phyloP scores from a whole-genome alignment of 2,329 filamentous ascomycete genomes.

The Trichoderma arundinaceum region DNA sequence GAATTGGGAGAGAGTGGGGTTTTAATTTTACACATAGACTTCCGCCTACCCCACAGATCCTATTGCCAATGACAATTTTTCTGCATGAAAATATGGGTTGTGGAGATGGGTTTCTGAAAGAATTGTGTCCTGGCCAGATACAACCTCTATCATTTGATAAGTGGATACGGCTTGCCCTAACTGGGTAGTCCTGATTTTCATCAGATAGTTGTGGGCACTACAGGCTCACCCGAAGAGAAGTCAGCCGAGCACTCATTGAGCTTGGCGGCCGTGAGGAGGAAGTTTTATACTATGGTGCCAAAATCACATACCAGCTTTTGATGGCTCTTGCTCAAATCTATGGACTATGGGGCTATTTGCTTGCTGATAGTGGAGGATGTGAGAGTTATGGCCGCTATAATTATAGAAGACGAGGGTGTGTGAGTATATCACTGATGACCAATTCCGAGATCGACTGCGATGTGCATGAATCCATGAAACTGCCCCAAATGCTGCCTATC shows the following conservation, averaged over 20 bases:
- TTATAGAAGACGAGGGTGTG: neutral
- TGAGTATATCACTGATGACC: no score
- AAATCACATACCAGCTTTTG: neutral
- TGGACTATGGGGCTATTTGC: neutral
- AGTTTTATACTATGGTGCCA: neutral
- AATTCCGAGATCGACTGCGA: no score
- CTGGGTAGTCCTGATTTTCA: no score
- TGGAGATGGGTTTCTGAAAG: no score
- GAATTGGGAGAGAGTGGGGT: slow-evolving; percentile 19
- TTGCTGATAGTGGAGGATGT: neutral
- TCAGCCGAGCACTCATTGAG: neutral
- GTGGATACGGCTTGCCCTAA: no score
- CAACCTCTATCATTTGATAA: no score
- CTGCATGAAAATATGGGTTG: no score
- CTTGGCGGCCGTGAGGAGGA: neutral
- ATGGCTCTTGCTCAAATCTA: neutral
- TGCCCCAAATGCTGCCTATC: no score
- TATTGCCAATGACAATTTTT: no score
- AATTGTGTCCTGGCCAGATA: no score
- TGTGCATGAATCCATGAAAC: no score
- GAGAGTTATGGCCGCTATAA: neutral
- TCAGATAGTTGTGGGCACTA: neutral
- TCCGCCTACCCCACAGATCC: no score
- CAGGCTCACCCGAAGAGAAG: neutral
- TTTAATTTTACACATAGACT: neutral